phyloP scores from a whole-genome alignment of 495 filamentous ascomycete genomes.

The Friedmanniomyces endolithicus region DNA sequence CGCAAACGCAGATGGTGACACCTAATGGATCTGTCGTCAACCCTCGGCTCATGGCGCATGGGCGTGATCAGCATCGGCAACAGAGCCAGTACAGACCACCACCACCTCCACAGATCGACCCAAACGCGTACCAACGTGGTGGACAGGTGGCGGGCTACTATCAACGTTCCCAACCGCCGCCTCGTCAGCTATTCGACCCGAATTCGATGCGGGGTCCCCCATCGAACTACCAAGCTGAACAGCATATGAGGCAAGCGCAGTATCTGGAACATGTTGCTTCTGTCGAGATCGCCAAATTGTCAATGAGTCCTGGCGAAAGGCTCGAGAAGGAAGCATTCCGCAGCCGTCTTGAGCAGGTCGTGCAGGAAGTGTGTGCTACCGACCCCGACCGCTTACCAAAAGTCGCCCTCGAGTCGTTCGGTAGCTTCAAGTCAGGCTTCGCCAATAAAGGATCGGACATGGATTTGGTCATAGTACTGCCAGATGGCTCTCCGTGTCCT shows the following conservation, averaged over 20 bases:
- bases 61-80: background rate
- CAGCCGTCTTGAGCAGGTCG: conserved; percentile 41
- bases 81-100: background rate
- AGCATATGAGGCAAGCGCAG: background rate
- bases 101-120: conserved; percentile 12
- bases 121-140: conserved; percentile 15
- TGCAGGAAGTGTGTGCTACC: conserved; percentile 39
- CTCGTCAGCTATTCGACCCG: conserved; percentile 17
- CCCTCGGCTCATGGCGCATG: background rate
- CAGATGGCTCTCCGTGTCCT: conserved; percentile 21
- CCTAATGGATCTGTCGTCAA: background rate
- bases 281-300: conserved; percentile 23
- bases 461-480: conserved; percentile 57
- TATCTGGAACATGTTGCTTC: conserved; percentile 27
- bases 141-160: conserved; percentile 7
- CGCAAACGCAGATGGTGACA: background rate
- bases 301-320: conserved; percentile 37
- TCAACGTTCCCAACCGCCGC: background rate
- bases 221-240: background rate
- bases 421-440: conserved; percentile 61
- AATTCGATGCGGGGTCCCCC: background rate
- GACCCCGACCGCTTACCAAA: conserved; percentile 31
- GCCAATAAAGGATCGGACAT: conserved; percentile 62
- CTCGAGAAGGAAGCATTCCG: conserved; percentile 53
- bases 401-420: conserved; percentile 56